phyloP scores from a whole-genome alignment of 2,329 filamentous ascomycete genomes.

The Cercospora canescens region DNA sequence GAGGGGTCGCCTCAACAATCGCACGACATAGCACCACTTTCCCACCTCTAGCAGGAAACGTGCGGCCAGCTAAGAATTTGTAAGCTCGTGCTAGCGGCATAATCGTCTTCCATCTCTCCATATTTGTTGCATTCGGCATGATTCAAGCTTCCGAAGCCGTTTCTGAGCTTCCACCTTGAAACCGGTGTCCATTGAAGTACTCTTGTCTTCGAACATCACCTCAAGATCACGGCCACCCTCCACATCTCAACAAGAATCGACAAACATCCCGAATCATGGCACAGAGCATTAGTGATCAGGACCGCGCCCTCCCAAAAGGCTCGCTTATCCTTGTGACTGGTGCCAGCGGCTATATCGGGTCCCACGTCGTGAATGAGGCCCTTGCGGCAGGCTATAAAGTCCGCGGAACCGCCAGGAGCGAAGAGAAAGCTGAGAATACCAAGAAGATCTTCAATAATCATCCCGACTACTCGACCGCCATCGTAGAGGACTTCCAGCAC shows the following conservation, averaged over 20 bases:
- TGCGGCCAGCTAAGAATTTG: neutral
- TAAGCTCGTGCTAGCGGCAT: neutral
- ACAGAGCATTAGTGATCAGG: constrained; percentile 9
- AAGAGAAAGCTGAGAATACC: constrained; percentile 24
- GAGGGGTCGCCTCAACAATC: neutral
- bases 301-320: constrained; percentile 25
- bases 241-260: neutral
- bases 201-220: neutral
- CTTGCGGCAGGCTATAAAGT: constrained; percentile 33
- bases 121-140: too few species aligned
- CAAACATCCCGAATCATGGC: neutral
- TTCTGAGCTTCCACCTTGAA: neutral
- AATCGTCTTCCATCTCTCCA: neutral
- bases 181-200: neutral
- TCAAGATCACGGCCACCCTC: too few species aligned
- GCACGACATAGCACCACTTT: neutral
- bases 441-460: constrained; percentile 26
- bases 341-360: constrained; percentile 32
- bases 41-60: neutral
- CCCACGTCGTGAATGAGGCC: constrained; percentile 31
- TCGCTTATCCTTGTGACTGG: constrained; percentile 35
- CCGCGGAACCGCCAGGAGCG: constrained; percentile 30
- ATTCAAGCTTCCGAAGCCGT: too few species aligned
- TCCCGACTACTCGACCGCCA: constrained; percentile 23
- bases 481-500: constrained; percentile 26